phyloP scores from a whole-genome alignment of 176 grass and related monocot species.

The Triticum turgidum region DNA sequence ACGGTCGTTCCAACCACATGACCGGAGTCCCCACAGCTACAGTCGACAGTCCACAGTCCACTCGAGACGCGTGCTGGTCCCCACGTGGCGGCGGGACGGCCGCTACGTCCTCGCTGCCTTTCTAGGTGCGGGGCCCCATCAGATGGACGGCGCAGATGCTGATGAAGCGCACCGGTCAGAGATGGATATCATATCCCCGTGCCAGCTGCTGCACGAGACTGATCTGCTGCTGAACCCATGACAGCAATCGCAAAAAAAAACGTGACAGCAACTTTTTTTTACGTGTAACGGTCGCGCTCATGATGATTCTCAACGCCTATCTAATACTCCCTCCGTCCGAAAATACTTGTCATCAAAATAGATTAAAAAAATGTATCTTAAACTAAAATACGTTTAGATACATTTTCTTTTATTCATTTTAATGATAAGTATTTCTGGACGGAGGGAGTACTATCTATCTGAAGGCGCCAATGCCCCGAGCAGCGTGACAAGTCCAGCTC shows the following conservation, averaged over 20 bases:
- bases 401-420: too few relatives aligned
- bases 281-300: too few relatives aligned
- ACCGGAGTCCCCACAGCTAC: slow-evolving; percentile 21
- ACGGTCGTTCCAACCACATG: slow-evolving; percentile 40
- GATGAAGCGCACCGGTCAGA: slow-evolving; percentile 32
- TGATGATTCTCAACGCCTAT: too few relatives aligned
- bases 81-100: slow-evolving; percentile 16
- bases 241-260: too few relatives aligned
- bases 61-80: slow-evolving; percentile 42
- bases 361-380: too few relatives aligned
- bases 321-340: too few relatives aligned
- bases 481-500: background rate
- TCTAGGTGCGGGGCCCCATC: background rate
- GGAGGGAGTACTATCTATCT: too few relatives aligned
- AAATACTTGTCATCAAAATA: too few relatives aligned
- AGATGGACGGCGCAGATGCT: slow-evolving; percentile 38
- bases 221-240: too few relatives aligned
- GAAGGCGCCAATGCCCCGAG: background rate
- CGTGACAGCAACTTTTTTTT: too few relatives aligned
- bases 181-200: background rate
- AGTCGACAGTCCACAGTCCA: background rate
- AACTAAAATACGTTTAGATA: too few relatives aligned
- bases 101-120: background rate
- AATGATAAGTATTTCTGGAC: too few relatives aligned
- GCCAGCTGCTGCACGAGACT: background rate